Base-by-base conservation (phyloP, 129 eudicot genomes). In the Tagetes erecta region DNA sequence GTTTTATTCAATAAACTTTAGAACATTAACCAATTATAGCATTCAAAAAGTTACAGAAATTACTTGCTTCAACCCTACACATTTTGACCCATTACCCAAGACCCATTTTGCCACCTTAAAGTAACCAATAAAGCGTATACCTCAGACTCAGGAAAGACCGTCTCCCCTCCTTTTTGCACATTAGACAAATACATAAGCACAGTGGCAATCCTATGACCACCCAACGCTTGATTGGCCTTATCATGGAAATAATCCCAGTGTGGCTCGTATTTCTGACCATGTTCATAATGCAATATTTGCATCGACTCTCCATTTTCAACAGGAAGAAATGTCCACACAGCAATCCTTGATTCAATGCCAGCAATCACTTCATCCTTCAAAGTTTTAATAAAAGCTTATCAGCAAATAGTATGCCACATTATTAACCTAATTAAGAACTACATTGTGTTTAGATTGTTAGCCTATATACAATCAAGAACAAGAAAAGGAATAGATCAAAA, bases 131-230 rank as follows among this genome's bases (percentile, higher is more conserved):
- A 46, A 68, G 45, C 42, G 44, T 71, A 92, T 74, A 92, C 97
- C 86, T 87, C 92, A 31, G 88, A 80, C 59, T 74, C 44, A 4
- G 97, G 98, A 70, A 88, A 94, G 46, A 94, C 88, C 1, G 96
- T 94, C 76, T 94, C 97, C 56, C 96, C 96, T 37, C 96, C 98
- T 73, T 83, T 85, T 13, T 70, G 81, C 64, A 94, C 91, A 60
- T 94, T 74, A 40, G 98, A 90, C 64, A 94, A 73, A 80, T 94
- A 94, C 96, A 94, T 88, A 64, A 94, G 97, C 4, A 94, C 97
- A 33, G 98, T 94, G 63, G 97, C 97, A 47, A 94, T 80, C 27
- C 98, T 83, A 64, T 94, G 95, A 50, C 98, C 98, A 39, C 98
- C 98, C 51, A 83, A 44, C 57, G 83, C 85, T 81, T 77, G 88